A percentile compares a stretch with the other conserved stretches of the same genome.
Evolutionary conservation across 2,329 filamentous ascomycete genomes (phyloP).

Genomic region (Aspergillus quadricinctus): DNA sequence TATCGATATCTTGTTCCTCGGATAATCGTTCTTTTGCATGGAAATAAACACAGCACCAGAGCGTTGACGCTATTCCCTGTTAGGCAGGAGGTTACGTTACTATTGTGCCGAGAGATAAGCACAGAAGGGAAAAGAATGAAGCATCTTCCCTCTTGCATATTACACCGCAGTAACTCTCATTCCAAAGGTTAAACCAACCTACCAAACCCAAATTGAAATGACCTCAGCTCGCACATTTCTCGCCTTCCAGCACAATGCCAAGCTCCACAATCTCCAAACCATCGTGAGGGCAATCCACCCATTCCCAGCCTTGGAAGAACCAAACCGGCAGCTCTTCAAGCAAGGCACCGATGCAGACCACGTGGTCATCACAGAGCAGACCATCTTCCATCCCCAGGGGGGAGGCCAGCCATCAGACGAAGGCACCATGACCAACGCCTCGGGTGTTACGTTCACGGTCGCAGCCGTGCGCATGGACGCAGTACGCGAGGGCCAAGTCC

Average conservation of each 20-base stretch:
- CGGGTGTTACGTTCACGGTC: slow-evolving; percentile 48
- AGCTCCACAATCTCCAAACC: slow-evolving; percentile 42
- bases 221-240: slow-evolving; percentile 14
- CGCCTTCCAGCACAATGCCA: slow-evolving; percentile 36
- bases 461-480: slow-evolving; percentile 53
- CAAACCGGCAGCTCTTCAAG: slow-evolving; percentile 57
- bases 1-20: too few species aligned
- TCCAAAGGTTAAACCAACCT: too few species aligned
- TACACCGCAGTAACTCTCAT: too few species aligned
- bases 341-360: slow-evolving; percentile 48
- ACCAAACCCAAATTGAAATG: not conserved
- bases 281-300: slow-evolving; percentile 46
- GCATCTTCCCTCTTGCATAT: too few species aligned
- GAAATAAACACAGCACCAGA: too few species aligned
- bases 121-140: too few species aligned
- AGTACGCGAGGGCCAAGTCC: slow-evolving; percentile 51
- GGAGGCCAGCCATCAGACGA: slow-evolving; percentile 69
- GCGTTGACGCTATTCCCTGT: too few species aligned
- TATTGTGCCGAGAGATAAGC: too few species aligned
- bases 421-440: slow-evolving; percentile 49
- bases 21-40: too few species aligned
- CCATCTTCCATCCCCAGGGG: slow-evolving; percentile 73
- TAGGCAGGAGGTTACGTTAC: too few species aligned
- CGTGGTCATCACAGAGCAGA: slow-evolving; percentile 58
- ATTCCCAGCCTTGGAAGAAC: slow-evolving; percentile 48